A percentile compares a stretch with the other conserved stretches of the same genome.
Evolutionary conservation across 2,329 filamentous ascomycete species (phyloP).

Genomic region (Penicillium sp.): DNA sequence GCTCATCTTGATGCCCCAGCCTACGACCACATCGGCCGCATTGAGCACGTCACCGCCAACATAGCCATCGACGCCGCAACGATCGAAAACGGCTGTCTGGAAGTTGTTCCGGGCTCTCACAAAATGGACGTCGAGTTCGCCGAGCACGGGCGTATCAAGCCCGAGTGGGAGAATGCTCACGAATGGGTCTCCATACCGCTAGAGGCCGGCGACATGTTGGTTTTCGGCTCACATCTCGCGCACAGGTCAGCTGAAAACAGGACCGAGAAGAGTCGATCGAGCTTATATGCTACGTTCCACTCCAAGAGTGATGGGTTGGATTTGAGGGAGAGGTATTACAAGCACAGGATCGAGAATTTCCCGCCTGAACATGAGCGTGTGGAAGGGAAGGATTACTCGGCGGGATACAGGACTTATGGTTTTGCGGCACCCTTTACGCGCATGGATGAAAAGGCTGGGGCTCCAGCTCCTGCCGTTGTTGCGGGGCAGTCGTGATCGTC

Average conservation of each 20-base stretch:
- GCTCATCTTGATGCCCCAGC: constrained; percentile 37
- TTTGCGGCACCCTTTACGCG: constrained; percentile 25
- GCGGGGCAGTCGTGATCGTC: background rate
- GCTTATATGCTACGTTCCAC: constrained; percentile 31
- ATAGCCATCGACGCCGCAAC: constrained; percentile 35
- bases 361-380: constrained; percentile 27
- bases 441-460: background rate
- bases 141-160: constrained; percentile 30
- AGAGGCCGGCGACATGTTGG: constrained; percentile 30
- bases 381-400: constrained; percentile 22
- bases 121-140: constrained; percentile 34
- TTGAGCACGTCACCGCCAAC: constrained; percentile 37
- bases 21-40: constrained; percentile 36
- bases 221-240: constrained; percentile 37
- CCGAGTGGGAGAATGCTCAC: constrained; percentile 31
- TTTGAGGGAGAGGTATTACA: constrained; percentile 25
- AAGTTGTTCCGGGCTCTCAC: constrained; percentile 36
- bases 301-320: constrained; percentile 19
- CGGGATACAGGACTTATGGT: constrained; percentile 23
- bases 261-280: constrained; percentile 23
- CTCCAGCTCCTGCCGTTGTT: background rate
- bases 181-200: constrained; percentile 33
- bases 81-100: constrained; percentile 33
- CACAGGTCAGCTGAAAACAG: constrained; percentile 32
- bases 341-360: constrained; percentile 24